Percentiles rank a stretch among this genome's conserved stretches.
phyloP scores from a whole-genome alignment of 2,329 filamentous ascomycete species.

The Neophaeococcomyces aloes region DNA sequence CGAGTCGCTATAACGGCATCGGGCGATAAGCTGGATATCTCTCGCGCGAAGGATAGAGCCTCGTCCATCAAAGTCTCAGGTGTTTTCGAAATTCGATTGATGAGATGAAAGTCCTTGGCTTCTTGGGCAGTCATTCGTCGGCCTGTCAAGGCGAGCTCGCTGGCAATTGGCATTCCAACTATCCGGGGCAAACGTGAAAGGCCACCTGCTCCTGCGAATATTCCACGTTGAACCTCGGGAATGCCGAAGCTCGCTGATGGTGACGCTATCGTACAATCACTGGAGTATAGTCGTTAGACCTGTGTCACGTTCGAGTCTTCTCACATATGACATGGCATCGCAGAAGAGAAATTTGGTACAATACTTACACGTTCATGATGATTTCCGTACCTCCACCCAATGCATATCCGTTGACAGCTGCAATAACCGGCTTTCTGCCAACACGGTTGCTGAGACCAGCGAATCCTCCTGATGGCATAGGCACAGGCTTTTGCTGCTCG shows the following conservation, averaged over 20 bases:
- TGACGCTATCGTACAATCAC: constrained; percentile 55
- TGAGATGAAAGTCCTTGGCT: constrained; percentile 54
- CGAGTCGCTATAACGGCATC: constrained; percentile 62
- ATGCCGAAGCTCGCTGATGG: constrained; percentile 51
- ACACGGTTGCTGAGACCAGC: constrained; percentile 42
- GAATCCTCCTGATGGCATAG: constrained; percentile 26
- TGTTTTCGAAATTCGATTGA: constrained; percentile 32
- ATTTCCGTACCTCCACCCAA: constrained; percentile 69
- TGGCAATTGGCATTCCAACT: constrained; percentile 56
- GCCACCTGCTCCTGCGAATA: constrained; percentile 59
- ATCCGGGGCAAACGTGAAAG: constrained; percentile 55
- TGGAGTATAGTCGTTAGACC: too few relatives aligned
- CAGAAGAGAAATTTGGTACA: too few relatives aligned
- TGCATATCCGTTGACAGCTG: constrained; percentile 63
- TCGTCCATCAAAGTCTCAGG: constrained; percentile 18
- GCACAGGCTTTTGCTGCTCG: too few relatives aligned
- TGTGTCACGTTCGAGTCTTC: too few relatives aligned
- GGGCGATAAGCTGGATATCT: constrained; percentile 57
- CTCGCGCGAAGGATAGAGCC: constrained; percentile 39
- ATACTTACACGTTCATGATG: constrained; percentile 8
- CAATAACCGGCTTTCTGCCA: constrained; percentile 63
- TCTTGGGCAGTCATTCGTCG: constrained; percentile 47
- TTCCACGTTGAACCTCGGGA: constrained; percentile 60
- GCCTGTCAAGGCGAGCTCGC: constrained; percentile 61
- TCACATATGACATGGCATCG: too few relatives aligned